Conservation (phyloP, 306 rosid genomes). For the Castanea sativa region DNA sequence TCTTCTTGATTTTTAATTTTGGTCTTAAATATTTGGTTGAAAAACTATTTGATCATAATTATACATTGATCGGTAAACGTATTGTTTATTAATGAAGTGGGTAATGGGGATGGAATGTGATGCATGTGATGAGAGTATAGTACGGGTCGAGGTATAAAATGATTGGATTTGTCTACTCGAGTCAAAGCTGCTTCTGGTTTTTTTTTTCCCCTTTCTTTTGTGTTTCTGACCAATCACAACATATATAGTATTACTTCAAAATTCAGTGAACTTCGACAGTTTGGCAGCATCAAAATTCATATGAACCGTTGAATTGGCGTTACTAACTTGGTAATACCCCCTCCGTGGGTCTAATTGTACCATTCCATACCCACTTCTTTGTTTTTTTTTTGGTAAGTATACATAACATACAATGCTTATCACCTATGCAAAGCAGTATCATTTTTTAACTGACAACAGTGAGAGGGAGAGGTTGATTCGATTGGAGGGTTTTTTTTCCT, state of each 20-base stretch:
- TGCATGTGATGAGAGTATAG: slow-evolving; percentile 69
- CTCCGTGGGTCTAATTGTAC: neutral
- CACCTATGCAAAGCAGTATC: neutral
- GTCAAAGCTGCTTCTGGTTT: slow-evolving; percentile 2
- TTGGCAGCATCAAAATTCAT: neutral
- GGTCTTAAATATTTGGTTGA: neutral
- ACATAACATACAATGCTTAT: neutral
- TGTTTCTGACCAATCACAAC: neutral
- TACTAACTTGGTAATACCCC: neutral
- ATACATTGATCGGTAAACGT: neutral
- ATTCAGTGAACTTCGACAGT: neutral
- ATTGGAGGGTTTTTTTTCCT: neutral
- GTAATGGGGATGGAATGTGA: slow-evolving; percentile 37
- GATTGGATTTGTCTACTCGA: slow-evolving; percentile 35
- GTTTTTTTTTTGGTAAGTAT: too few species aligned
- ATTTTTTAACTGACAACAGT: neutral
- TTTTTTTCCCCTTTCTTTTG: slow-evolving; percentile 9
- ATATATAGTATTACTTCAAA: neutral
- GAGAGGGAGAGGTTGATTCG: neutral
- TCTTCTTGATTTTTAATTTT: neutral
- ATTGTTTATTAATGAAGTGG: slow-evolving; percentile 3
- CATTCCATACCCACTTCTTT: neutral
- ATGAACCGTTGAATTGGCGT: slow-evolving; percentile 8
- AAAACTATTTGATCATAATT: neutral
- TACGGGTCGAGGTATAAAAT: slow-evolving; percentile 33